phyloP scores from a whole-genome alignment of 805 yeast genomes.

The Metschnikowia continentalis region DNA sequence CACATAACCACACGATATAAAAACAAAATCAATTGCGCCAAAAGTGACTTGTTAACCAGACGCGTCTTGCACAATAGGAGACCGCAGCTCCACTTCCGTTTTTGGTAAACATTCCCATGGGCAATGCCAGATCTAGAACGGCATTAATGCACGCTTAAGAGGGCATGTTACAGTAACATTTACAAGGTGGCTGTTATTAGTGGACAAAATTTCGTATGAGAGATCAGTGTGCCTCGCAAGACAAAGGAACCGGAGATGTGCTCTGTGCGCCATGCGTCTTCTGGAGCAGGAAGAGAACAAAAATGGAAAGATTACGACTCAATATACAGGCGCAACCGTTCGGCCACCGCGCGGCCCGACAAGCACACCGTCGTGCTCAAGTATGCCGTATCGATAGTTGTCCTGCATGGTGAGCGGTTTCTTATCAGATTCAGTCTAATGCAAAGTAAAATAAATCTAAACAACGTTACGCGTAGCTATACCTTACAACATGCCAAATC shows the following conservation, averaged over 20 bases:
- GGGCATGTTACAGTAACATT: not conserved
- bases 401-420: not conserved
- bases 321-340: not conserved
- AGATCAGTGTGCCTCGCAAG: not conserved
- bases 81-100: not conserved
- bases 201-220: not conserved
- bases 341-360: not conserved
- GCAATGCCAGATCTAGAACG: not conserved
- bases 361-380: not conserved
- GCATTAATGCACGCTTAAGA: not conserved
- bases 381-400: not conserved
- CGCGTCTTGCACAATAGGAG: not conserved
- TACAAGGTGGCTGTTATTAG: not conserved
- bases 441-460: constrained; percentile 28
- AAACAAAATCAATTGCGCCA: not conserved
- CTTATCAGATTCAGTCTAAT: constrained; percentile 23
- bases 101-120: not conserved
- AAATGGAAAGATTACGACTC: not conserved
- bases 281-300: not conserved
- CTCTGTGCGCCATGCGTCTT: not conserved
- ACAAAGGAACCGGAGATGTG: not conserved
- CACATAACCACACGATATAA: not conserved
- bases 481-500: constrained; percentile 12
- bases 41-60: not conserved
- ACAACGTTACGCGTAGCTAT: constrained; percentile 26